These are phyloP conservation scores for Russula emetica DNA, from an alignment of 768 basidiomycete genomes.

Conservation along the genomic window DNA sequence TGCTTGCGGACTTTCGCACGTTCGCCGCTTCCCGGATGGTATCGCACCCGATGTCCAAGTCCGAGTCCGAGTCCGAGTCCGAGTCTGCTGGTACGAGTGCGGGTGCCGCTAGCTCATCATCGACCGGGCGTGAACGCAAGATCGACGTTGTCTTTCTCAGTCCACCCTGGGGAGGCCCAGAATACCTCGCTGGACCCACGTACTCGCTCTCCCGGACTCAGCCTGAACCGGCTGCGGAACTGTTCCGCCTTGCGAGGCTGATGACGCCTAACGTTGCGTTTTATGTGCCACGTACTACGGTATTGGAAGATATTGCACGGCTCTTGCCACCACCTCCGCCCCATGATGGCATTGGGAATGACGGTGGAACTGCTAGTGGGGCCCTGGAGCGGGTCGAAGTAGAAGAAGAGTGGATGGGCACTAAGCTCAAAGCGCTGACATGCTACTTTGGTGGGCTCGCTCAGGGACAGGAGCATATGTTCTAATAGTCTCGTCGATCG, in stretches of 20 bases:
- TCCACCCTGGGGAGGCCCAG: slow-evolving; percentile 93
- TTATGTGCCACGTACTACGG: slow-evolving; percentile 81
- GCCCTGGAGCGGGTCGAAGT: slow-evolving; percentile 68
- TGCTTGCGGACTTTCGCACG: slow-evolving; percentile 77
- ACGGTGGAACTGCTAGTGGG: not conserved
- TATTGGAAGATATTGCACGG: slow-evolving; percentile 63
- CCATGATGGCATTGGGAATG: not conserved
- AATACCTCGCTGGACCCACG: slow-evolving; percentile 52
- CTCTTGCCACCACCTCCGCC: slow-evolving; percentile 36
- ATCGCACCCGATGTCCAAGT: not conserved
- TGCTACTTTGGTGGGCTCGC: slow-evolving; percentile 90
- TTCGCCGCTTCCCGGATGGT: slow-evolving; percentile 53
- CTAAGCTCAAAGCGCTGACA: slow-evolving; percentile 88
- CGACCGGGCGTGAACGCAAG: slow-evolving; percentile 36
- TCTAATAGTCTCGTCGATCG: slow-evolving; percentile 32
- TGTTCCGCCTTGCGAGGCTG: slow-evolving; percentile 67
- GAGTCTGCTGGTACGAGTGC: not conserved
- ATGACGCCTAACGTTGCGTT: slow-evolving; percentile 84
- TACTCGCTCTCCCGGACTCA: slow-evolving; percentile 70
- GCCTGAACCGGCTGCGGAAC: slow-evolving; percentile 77
- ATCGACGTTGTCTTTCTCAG: slow-evolving; percentile 92
- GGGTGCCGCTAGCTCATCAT: not conserved
- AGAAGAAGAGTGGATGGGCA: slow-evolving; percentile 96
- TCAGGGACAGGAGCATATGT: slow-evolving; percentile 60
- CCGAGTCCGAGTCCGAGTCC: not conserved